Evolutionary conservation across 345 rosid genomes (phyloP), one percentile per base, ranked within the genome.

Genomic region (Ricinus communis): DNA sequence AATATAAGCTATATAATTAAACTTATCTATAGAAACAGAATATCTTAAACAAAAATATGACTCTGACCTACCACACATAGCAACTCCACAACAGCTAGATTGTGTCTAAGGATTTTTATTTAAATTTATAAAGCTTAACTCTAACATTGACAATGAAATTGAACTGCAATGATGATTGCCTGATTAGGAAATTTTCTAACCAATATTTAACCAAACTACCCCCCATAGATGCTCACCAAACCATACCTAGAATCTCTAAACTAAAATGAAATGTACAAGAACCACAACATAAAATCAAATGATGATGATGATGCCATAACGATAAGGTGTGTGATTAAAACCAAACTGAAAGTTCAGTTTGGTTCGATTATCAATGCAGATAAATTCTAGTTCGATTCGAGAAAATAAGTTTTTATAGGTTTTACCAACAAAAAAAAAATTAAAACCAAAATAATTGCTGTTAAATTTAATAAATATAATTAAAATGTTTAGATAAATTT

Each of bases 151-250:
- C 53, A 54, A 21, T 40, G 61, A 58, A 24, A 62, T 62, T 57
- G 13, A 71, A 71, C 25, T 59, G 1, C 57, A 56, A 28, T 63
- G 56, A 30, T 57, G 33, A 46, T 21, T 63, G 18, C 43, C 74
- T 24, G 56, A 28, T 21, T 41, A 1, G 12, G 64, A 33, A 57
- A 25, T 59, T 41, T 69, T 77, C 76, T 14, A 10, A 31, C 58
- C 50, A 30, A 27, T 40, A 31, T 43, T 43, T 30, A 49, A 38
- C 63, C 30, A 55, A 68, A 47, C 40, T 36, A 55, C 59, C 60
- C 13, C 41, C 58, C 27, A 46, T 4, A 5, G 22, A 40, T 54
- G 56, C 63, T 56, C 61, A 59, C 76, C 74, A 30, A 77, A 71
- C 70, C 31, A 22, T 33, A 61, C 38, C 59, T 45, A 36, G 71